A percentile compares a stretch with the other conserved stretches of the same genome.
Conservation (phyloP, 768 basidiomycete species). For the Nidula microcarpa region DNA sequence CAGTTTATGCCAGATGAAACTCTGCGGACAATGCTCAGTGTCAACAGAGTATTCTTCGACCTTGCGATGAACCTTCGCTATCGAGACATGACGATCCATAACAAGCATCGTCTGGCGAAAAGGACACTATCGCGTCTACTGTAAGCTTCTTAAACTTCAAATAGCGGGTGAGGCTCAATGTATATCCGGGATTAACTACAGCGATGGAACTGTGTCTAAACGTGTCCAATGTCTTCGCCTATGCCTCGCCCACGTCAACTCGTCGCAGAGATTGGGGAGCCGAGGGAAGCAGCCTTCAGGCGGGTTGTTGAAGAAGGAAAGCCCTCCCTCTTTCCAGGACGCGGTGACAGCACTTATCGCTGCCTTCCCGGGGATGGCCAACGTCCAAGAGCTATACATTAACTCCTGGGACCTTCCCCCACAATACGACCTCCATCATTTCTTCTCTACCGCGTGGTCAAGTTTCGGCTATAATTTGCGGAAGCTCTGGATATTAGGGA, state of each 20-base stretch:
- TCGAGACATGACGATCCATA: slow-evolving; percentile 7
- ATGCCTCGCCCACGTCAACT: slow-evolving; percentile 9
- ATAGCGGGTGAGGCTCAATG: neutral
- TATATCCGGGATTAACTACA: neutral
- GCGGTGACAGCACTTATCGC: slow-evolving; percentile 22
- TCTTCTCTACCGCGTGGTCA: slow-evolving; percentile 34
- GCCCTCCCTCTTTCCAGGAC: slow-evolving; percentile 15
- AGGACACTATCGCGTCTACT: neutral
- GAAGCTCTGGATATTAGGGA: slow-evolving; percentile 31
- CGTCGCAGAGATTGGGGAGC: too few relatives aligned
- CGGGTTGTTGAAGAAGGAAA: too few relatives aligned
- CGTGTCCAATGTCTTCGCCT: slow-evolving; percentile 14
- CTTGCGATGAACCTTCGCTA: slow-evolving; percentile 27
- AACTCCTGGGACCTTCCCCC: slow-evolving; percentile 34
- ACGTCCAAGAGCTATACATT: slow-evolving; percentile 31
- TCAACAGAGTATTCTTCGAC: slow-evolving; percentile 29
- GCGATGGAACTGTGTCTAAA: slow-evolving; percentile 15
- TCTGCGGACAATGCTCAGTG: slow-evolving; percentile 16
- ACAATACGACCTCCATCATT: slow-evolving; percentile 20
- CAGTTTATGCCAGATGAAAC: slow-evolving; percentile 22
- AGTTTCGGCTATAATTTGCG: slow-evolving; percentile 33
- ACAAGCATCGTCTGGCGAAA: neutral
- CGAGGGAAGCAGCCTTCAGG: too few relatives aligned
- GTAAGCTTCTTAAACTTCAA: too few relatives aligned
- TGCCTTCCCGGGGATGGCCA: slow-evolving; percentile 25